phyloP scores from a whole-genome alignment of 352 stramenopile species.

The Pythium brachiatum region DNA sequence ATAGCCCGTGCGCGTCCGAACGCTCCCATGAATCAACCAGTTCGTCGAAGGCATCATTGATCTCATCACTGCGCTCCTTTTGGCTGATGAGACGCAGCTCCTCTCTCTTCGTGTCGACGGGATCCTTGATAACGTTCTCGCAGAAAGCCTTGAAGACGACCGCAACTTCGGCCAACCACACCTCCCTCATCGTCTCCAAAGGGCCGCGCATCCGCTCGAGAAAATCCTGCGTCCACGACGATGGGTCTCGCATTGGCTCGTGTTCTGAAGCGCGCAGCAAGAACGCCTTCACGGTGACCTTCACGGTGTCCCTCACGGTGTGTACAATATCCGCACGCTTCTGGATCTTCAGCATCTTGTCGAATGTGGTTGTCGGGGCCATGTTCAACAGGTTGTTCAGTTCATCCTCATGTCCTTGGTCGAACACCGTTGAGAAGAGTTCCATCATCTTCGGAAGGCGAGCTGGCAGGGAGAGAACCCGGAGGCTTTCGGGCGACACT shows the following conservation, averaged over 20 bases:
- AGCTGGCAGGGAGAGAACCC: background rate
- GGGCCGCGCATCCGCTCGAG: background rate
- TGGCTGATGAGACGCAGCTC: background rate
- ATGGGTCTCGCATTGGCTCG: too few relatives aligned
- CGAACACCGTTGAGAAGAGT: background rate
- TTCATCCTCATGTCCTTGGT: background rate
- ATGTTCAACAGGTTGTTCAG: background rate
- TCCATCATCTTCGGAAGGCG: background rate
- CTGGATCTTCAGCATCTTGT: background rate
- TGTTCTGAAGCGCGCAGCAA: background rate
- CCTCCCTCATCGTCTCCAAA: background rate
- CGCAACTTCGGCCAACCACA: background rate
- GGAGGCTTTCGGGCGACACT: background rate
- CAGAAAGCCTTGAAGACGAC: background rate
- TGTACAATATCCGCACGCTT: background rate
- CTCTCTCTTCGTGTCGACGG: background rate
- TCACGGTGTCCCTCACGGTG: too few relatives aligned
- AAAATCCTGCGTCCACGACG: background rate
- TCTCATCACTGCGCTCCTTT: background rate
- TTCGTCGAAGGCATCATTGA: background rate
- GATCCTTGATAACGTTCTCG: background rate
- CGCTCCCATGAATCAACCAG: background rate
- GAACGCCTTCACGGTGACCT: background rate
- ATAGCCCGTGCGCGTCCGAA: background rate
- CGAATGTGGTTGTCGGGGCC: background rate